A percentile compares a stretch with the other conserved stretches of the same genome.
These are phyloP conservation scores for Ceratocystis huliohia DNA, from an alignment of 2,329 filamentous ascomycete species.

Conservation along the genomic window DNA sequence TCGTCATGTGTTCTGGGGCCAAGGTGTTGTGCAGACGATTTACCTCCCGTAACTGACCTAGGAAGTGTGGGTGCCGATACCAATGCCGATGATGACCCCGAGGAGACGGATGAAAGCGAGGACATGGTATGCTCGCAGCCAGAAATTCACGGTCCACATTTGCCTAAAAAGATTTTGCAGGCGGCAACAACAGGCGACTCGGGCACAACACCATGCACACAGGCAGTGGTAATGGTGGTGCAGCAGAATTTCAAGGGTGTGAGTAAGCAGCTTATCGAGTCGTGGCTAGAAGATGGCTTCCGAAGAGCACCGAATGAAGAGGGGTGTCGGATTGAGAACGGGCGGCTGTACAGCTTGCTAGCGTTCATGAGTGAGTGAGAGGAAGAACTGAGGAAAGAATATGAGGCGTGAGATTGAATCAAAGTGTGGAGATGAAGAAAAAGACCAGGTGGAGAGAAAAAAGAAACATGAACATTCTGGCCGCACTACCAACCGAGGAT, in stretches of 20 bases:
- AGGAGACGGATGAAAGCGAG: slow-evolving; percentile 7
- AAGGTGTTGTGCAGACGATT: slow-evolving; percentile 17
- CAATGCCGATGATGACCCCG: neutral
- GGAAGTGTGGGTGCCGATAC: neutral
- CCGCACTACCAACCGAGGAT: neutral
- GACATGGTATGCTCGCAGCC: slow-evolving; percentile 12
- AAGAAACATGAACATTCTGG: neutral
- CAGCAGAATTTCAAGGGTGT: slow-evolving; percentile 27
- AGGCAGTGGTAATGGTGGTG: slow-evolving; percentile 27
- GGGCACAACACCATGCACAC: slow-evolving; percentile 27
- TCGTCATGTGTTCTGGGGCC: slow-evolving; percentile 18
- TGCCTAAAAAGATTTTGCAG: slow-evolving; percentile 10
- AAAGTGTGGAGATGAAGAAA: neutral
- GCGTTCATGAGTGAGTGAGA: slow-evolving; percentile 24
- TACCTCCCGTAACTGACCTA: slow-evolving; percentile 3
- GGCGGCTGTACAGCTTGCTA: slow-evolving; percentile 25
- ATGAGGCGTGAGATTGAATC: neutral
- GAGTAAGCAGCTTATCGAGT: slow-evolving; percentile 21
- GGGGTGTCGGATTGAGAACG: slow-evolving; percentile 27
- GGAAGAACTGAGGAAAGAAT: neutral
- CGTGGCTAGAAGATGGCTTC: slow-evolving; percentile 26
- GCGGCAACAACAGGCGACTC: neutral
- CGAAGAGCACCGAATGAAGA: slow-evolving; percentile 23
- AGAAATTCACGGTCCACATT: slow-evolving; percentile 11
- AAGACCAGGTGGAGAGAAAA: neutral